Conservation (phyloP, 176 grass and related monocot genomes). For the Echinochloa phyllopogon region DNA sequence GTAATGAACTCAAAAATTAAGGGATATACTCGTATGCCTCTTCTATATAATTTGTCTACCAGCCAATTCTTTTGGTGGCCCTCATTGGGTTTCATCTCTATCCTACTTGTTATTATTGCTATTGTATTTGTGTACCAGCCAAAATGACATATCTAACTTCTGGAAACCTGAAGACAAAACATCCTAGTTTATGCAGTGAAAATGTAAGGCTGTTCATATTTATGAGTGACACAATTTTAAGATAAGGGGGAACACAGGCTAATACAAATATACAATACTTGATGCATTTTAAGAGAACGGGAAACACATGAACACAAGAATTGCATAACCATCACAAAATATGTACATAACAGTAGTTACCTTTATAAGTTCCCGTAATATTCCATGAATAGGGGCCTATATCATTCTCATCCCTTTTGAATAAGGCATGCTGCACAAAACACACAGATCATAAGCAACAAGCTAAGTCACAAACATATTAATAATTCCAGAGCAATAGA, state of each 20-base stretch:
- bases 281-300: neutral
- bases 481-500: constrained; percentile 2
- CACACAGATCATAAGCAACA: constrained; percentile 22
- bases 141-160: constrained; percentile 22
- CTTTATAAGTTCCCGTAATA: constrained; percentile 93
- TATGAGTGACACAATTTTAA: neutral
- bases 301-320: neutral
- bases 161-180: constrained; percentile 14
- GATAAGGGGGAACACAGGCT: neutral
- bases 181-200: constrained; percentile 10
- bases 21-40: neutral
- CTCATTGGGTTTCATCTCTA: neutral
- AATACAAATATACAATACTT: neutral
- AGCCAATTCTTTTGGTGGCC: neutral
- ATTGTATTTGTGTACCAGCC: neutral
- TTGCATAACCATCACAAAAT: neutral
- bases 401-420: constrained; percentile 84
- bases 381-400: constrained; percentile 88
- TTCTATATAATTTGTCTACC: neutral
- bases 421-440: constrained; percentile 67
- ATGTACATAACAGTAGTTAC: constrained; percentile 21
- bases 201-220: neutral
- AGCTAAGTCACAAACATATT: neutral
- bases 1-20: constrained; percentile 4
- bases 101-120: neutral